A percentile compares a stretch with the other conserved stretches of the same genome.
phyloP scores from a whole-genome alignment of 345 rosid genomes.

The Gossypium mustelinum region DNA sequence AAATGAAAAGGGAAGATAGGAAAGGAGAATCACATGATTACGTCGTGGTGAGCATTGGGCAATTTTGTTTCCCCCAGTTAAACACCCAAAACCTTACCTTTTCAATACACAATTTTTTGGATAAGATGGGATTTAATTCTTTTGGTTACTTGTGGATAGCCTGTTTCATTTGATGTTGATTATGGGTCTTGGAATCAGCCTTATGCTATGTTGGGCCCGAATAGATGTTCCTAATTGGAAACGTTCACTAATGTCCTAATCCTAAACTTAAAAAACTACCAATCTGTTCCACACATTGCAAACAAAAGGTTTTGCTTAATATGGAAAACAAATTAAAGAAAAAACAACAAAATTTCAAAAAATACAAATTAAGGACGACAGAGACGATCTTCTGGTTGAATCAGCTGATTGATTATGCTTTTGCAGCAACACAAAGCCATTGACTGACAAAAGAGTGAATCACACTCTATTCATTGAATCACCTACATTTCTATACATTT shows the following conservation, averaged over 20 bases:
- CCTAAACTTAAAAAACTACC: not conserved
- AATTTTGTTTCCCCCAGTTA: not conserved
- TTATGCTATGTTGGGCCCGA: too few relatives aligned
- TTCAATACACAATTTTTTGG: not conserved
- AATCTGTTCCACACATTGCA: not conserved
- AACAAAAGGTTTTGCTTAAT: not conserved
- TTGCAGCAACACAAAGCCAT: slow-evolving; percentile 33
- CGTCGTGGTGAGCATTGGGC: not conserved
- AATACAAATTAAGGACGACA: not conserved
- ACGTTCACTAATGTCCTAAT: not conserved
- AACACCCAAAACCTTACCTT: not conserved
- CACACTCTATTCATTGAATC: not conserved
- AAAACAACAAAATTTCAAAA: not conserved
- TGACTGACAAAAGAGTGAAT: slow-evolving; percentile 28
- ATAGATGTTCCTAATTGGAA: not conserved
- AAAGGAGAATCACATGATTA: slow-evolving; percentile 22
- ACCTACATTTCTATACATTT: not conserved
- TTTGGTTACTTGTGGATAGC: slow-evolving; percentile 5
- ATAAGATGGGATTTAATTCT: slow-evolving; percentile 5
- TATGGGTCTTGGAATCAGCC: too few relatives aligned
- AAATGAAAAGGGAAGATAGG: too few relatives aligned
- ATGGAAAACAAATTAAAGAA: not conserved
- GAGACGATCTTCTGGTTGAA: not conserved
- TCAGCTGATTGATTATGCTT: not conserved
- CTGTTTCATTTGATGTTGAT: too few relatives aligned